Percentiles rank a stretch among this genome's conserved stretches.
Evolutionary conservation across 2,329 filamentous ascomycete genomes (phyloP).

Genomic region (Cladosporium austrohemisphaericum): DNA sequence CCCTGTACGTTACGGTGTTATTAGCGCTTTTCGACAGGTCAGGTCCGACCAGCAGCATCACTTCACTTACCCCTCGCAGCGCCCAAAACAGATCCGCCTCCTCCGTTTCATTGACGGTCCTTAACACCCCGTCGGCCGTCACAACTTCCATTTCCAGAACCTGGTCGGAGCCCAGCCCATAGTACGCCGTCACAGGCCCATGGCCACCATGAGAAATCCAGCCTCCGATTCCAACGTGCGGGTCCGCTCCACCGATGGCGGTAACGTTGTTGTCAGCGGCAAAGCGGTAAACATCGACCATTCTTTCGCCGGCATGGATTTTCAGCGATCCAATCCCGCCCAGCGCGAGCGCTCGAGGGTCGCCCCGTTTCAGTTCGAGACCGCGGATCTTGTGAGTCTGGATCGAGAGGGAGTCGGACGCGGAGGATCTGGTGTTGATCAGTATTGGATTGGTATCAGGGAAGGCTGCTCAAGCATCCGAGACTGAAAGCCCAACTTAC

Average conservation of each 20-base stretch:
- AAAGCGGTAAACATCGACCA: constrained; percentile 46
- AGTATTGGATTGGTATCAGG: neutral
- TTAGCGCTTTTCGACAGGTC: neutral
- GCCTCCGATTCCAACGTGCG: constrained; percentile 57
- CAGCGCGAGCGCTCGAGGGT: constrained; percentile 11
- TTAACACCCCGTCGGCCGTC: constrained; percentile 45
- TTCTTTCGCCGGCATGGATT: constrained; percentile 53
- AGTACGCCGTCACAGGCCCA: constrained; percentile 48
- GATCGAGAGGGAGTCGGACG: constrained; percentile 12
- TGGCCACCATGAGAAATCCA: constrained; percentile 61
- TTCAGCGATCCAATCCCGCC: constrained; percentile 34
- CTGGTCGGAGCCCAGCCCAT: constrained; percentile 59
- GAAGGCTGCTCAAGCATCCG: too few relatives aligned
- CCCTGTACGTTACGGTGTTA: constrained; percentile 33
- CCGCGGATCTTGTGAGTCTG: constrained; percentile 9
- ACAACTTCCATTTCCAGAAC: constrained; percentile 48
- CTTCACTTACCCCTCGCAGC: constrained; percentile 41
- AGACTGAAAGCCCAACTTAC: too few relatives aligned
- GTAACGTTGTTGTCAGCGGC: constrained; percentile 45
- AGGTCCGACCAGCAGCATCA: too few relatives aligned
- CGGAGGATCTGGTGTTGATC: constrained; percentile 9
- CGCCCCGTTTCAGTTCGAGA: constrained; percentile 2
- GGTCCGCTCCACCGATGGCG: constrained; percentile 54
- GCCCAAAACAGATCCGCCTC: constrained; percentile 64
- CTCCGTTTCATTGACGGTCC: constrained; percentile 45